Percentiles rank a stretch among this genome's conserved stretches.
Conservation (phyloP, 1,284 basidiomycete species). For the Quambalaria eucalypti region DNA sequence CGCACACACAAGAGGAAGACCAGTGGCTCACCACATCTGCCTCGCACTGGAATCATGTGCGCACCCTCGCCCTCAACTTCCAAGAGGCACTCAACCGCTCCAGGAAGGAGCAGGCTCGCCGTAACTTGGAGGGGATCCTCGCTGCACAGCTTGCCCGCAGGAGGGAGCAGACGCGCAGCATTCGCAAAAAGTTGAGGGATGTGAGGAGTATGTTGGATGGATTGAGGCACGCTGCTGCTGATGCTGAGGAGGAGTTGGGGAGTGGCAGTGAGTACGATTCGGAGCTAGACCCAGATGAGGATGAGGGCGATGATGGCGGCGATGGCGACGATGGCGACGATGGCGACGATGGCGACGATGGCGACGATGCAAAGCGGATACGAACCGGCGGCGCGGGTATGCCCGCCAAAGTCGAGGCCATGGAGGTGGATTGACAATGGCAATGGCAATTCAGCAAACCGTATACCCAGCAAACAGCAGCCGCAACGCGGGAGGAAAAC, state of each 20-base stretch:
- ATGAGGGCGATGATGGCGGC: background rate
- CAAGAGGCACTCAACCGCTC: background rate
- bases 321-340: background rate
- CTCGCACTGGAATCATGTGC: background rate
- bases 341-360: background rate
- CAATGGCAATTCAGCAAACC: background rate
- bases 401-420: no score
- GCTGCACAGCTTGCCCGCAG: background rate
- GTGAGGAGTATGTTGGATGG: background rate
- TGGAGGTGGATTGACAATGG: background rate
- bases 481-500: no score
- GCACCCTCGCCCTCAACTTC: background rate
- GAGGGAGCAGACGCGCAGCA: background rate
- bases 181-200: background rate
- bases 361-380: background rate
- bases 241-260: background rate
- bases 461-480: no score
- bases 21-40: background rate
- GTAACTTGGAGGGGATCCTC: background rate
- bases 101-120: background rate
- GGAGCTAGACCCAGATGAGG: background rate
- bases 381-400: no score
- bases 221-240: background rate
- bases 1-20: background rate
- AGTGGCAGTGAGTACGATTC: background rate